Evolutionary conservation across 371 early-diverging fungal genomes (phyloP).

Genomic region (Phascolomyces articulosus): DNA sequence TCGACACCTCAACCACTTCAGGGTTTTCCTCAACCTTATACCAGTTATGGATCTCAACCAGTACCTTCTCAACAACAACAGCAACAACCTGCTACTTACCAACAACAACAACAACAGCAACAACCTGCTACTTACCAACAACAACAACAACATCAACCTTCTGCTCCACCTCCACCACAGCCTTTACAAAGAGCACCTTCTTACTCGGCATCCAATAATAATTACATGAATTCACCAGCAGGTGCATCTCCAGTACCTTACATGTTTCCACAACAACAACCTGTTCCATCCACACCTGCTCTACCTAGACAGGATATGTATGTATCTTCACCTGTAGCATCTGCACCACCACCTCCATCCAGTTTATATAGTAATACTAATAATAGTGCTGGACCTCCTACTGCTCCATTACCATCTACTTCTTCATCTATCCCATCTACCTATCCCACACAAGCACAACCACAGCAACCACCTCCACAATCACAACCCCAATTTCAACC

Average conservation of each 20-base stretch:
- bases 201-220: conserved; percentile 3
- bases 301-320: conserved; percentile 1
- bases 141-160: neutral
- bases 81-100: neutral
- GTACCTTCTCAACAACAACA: neutral
- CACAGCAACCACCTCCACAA: neutral
- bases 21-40: too few species aligned
- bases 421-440: too few species aligned
- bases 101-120: neutral
- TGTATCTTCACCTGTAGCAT: neutral
- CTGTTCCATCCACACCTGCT: neutral
- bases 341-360: neutral
- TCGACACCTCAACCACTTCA: too few species aligned
- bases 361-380: neutral
- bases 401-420: neutral
- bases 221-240: neutral
- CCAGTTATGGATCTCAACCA: neutral
- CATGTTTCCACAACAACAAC: conserved; percentile 7
- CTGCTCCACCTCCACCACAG: neutral
- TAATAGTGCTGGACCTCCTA: too few species aligned
- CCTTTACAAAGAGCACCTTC: conserved; percentile 2
- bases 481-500: neutral
- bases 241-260: neutral
- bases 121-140: neutral
- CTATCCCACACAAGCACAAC: neutral